Evolutionary conservation across 2,329 filamentous ascomycete species (phyloP).

Genomic region (Endocalyx cinctus): DNA sequence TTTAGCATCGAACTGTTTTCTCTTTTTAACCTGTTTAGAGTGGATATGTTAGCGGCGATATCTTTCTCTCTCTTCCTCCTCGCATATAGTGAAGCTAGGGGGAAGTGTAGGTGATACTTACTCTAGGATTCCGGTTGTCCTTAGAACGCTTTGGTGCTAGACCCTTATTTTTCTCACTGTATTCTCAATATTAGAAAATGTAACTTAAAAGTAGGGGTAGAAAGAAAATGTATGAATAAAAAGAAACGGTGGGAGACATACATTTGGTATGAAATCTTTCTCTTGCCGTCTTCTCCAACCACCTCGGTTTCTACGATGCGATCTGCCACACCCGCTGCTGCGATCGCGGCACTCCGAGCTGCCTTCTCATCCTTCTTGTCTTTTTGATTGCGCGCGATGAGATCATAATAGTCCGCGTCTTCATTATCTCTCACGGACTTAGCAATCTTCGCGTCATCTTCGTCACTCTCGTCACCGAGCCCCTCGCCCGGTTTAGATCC

Average conservation of each 20-base stretch:
- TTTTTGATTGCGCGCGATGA: conserved; percentile 66
- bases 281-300: conserved; percentile 78
- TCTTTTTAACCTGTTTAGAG: conserved; percentile 99
- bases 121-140: conserved; percentile 87
- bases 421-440: conserved; percentile 49
- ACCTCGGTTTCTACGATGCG: conserved; percentile 61
- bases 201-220: too few species aligned
- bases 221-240: too few species aligned
- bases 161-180: conserved; percentile 86
- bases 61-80: too few species aligned
- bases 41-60: too few species aligned
- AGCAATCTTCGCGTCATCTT: conserved; percentile 55
- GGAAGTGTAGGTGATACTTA: too few species aligned
- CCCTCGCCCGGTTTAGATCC: conserved; percentile 59
- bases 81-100: too few species aligned
- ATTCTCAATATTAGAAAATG: too few species aligned
- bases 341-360: conserved; percentile 50
- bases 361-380: conserved; percentile 71
- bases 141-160: conserved; percentile 86
- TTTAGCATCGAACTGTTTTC: conserved; percentile 92
- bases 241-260: background rate
- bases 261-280: conserved; percentile 89
- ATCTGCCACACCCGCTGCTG: conserved; percentile 59
- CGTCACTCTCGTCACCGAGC: conserved; percentile 63
- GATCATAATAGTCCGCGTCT: conserved; percentile 84